Percentiles rank a stretch among this genome's conserved stretches.
Conservation (phyloP, 192 early-diverging fungal species). For the Umbelopsis sp. region DNA sequence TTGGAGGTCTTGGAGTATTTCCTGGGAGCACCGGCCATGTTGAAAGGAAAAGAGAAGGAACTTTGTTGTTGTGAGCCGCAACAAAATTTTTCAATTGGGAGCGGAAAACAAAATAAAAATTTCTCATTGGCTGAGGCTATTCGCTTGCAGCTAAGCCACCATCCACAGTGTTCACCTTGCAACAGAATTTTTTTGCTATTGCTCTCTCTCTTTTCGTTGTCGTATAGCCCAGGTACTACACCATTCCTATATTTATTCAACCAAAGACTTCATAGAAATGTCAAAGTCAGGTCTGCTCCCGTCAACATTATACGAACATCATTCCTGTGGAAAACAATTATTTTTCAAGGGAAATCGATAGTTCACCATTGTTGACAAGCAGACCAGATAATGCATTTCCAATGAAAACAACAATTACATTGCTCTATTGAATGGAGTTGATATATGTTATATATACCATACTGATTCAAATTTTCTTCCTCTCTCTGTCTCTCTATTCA, state of each 20-base stretch:
- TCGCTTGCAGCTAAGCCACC: conserved; percentile 1
- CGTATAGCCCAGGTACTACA: conserved; percentile 14
- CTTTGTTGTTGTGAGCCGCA: conserved; percentile 6
- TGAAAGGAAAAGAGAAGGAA: conserved; percentile 26
- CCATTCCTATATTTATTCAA: background rate
- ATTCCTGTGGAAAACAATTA: too few species aligned
- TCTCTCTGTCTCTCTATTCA: background rate
- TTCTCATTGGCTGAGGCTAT: background rate
- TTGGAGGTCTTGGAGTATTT: conserved; percentile 82
- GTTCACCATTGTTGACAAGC: too few species aligned
- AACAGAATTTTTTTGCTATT: conserved; percentile 19
- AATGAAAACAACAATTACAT: too few species aligned
- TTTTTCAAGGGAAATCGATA: too few species aligned
- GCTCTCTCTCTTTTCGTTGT: conserved; percentile 24
- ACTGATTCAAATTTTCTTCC: background rate
- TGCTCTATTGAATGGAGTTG: too few species aligned
- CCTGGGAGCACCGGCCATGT: conserved; percentile 37
- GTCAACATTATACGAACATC: too few species aligned
- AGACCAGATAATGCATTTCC: too few species aligned
- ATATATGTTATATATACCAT: background rate
- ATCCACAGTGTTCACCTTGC: conserved; percentile 2
- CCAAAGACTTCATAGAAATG: too few species aligned
- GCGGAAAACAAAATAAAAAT: conserved; percentile 9
- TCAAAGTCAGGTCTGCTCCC: too few species aligned
- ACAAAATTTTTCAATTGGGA: conserved; percentile 18